phyloP scores from a whole-genome alignment of 2,329 filamentous ascomycete genomes.

The Diaporthe sp. region DNA sequence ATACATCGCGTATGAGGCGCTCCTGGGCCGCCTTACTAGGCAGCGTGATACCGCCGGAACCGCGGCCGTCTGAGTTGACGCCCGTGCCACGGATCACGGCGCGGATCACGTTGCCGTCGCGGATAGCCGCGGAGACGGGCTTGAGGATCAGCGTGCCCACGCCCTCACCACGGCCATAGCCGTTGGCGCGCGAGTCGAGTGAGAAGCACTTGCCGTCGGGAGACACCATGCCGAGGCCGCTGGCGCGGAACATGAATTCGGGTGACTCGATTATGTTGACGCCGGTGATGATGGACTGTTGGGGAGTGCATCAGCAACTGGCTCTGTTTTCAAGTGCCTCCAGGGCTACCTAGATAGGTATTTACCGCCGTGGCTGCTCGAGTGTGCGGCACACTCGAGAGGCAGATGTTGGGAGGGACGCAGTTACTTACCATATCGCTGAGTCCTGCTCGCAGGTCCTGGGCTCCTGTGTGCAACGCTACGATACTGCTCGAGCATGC shows the following conservation, averaged over 20 bases:
- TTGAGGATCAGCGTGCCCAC: conserved; percentile 36
- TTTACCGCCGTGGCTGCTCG: conserved; percentile 1
- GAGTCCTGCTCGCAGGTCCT: conserved; percentile 36
- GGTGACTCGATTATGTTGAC: conserved; percentile 38
- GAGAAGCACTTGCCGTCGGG: conserved; percentile 37
- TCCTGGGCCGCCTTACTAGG: conserved; percentile 55
- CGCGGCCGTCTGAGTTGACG: conserved; percentile 50
- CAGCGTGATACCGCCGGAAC: conserved; percentile 52
- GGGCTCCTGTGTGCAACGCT: conserved; percentile 45
- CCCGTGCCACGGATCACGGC: conserved; percentile 47
- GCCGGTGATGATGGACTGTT: conserved; percentile 38
- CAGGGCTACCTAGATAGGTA: background rate
- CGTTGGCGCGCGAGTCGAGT: conserved; percentile 37
- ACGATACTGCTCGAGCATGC: conserved; percentile 60
- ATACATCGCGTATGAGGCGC: conserved; percentile 51
- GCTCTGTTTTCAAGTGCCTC: background rate
- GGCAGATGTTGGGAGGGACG: background rate
- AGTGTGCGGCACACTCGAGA: background rate
- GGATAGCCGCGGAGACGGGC: conserved; percentile 25
- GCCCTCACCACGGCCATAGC: conserved; percentile 37
- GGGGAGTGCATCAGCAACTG: background rate
- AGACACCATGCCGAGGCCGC: conserved; percentile 36
- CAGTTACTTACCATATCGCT: conserved; percentile 36
- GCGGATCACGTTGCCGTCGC: conserved; percentile 38
- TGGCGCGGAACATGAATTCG: conserved; percentile 47